Evolutionary conservation across 148 eudicot species (phyloP).

Genomic region (Pouteria glomerata): DNA sequence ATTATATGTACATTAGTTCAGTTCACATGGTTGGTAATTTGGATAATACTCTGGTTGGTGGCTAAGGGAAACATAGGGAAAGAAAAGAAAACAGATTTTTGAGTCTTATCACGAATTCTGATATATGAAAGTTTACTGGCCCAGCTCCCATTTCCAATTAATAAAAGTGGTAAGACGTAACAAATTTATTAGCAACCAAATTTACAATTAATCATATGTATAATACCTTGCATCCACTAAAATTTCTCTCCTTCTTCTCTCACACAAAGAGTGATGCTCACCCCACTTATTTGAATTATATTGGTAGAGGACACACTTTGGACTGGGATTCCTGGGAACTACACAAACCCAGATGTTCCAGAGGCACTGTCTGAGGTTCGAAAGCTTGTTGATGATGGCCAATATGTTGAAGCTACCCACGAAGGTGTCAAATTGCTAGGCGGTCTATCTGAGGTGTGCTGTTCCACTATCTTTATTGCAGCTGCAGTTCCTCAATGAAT

Average conservation of each 20-base stretch:
- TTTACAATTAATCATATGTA: too few relatives aligned
- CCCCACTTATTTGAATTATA: background rate
- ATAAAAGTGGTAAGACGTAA: too few relatives aligned
- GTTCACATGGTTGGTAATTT: too few relatives aligned
- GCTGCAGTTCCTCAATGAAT: background rate
- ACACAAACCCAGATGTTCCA: conserved; percentile 53
- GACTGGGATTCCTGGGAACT: conserved; percentile 77
- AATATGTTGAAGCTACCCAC: conserved; percentile 61
- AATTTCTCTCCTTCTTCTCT: background rate
- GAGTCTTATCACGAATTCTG: too few relatives aligned
- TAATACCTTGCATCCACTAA: too few relatives aligned
- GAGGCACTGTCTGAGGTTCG: conserved; percentile 50
- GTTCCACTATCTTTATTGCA: conserved; percentile 6
- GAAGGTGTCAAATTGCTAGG: conserved; percentile 49
- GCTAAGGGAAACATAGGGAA: too few relatives aligned
- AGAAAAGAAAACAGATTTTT: too few relatives aligned
- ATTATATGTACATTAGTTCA: too few relatives aligned
- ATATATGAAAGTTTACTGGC: too few relatives aligned
- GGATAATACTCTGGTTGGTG: too few relatives aligned
- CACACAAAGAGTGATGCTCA: background rate
- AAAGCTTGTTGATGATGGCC: conserved; percentile 65
- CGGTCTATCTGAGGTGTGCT: conserved; percentile 52
- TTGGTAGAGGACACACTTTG: conserved; percentile 87
- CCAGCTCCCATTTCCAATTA: too few relatives aligned
- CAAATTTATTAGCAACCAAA: too few relatives aligned